Conservation (phyloP, 2,329 filamentous ascomycete genomes). For the Fusarium luffae region DNA sequence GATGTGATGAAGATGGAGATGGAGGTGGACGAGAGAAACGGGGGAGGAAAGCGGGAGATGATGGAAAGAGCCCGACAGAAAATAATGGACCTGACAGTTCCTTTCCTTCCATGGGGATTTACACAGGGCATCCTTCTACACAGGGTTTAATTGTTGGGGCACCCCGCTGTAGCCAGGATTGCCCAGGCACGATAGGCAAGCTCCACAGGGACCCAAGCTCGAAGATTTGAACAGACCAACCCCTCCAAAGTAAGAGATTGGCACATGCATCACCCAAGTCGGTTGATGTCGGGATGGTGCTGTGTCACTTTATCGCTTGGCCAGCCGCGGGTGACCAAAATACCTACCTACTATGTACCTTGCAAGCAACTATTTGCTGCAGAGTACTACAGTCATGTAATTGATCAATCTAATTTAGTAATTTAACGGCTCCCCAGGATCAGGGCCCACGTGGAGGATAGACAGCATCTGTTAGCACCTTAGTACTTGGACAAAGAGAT, state of each 20-base stretch:
- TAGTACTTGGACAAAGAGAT: background rate
- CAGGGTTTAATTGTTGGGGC: slow-evolving; percentile 30
- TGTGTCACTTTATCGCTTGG: slow-evolving; percentile 24
- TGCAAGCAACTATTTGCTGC: background rate
- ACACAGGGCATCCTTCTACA: slow-evolving; percentile 33
- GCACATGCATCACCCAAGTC: slow-evolving; percentile 33
- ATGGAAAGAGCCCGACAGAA: slow-evolving; percentile 38
- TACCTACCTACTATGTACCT: background rate
- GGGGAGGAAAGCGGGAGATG: slow-evolving; percentile 33
- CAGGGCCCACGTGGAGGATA: slow-evolving; percentile 40
- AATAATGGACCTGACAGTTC: slow-evolving; percentile 15
- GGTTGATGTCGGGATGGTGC: slow-evolving; percentile 48
- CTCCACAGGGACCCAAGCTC: slow-evolving; percentile 14
- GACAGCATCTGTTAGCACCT: background rate
- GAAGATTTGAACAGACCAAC: background rate
- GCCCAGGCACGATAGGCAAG: background rate
- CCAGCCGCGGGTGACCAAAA: slow-evolving; percentile 15
- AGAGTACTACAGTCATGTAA: slow-evolving; percentile 14
- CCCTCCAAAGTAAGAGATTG: slow-evolving; percentile 14
- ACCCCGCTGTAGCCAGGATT: slow-evolving; percentile 10
- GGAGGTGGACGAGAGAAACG: slow-evolving; percentile 11
- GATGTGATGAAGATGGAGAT: slow-evolving; percentile 34
- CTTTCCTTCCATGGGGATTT: slow-evolving; percentile 1
- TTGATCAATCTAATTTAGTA: slow-evolving; percentile 8
- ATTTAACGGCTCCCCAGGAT: slow-evolving; percentile 12